Conservation (phyloP, 352 stramenopile genomes). For the Globisporangium okanoganense region DNA sequence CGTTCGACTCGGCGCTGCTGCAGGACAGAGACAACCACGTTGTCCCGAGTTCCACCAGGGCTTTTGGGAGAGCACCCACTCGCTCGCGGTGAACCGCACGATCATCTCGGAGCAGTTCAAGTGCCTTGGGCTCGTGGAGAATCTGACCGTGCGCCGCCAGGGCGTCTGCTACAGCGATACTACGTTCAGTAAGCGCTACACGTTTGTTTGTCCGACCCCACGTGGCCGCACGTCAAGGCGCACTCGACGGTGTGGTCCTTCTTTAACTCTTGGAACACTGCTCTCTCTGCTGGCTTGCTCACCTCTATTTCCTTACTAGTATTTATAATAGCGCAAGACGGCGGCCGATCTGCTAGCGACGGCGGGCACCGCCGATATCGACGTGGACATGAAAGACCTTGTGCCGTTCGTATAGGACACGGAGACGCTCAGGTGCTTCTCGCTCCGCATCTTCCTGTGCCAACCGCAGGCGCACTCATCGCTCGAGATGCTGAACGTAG, state of each 20-base stretch:
- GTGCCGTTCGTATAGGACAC: slow-evolving; percentile 77
- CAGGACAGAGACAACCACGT: no score
- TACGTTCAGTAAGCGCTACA: slow-evolving; percentile 83
- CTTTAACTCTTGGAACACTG: no score
- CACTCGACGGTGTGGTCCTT: slow-evolving; percentile 40
- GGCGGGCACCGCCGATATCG: slow-evolving; percentile 44
- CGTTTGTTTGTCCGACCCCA: slow-evolving; percentile 71
- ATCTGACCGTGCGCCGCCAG: slow-evolving; percentile 77
- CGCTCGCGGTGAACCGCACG: slow-evolving; percentile 58
- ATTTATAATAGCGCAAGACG: slow-evolving; percentile 45
- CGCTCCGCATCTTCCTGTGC: slow-evolving; percentile 88
- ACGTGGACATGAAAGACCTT: slow-evolving; percentile 42
- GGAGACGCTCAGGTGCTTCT: slow-evolving; percentile 69
- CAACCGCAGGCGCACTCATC: slow-evolving; percentile 86
- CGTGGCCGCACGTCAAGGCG: slow-evolving; percentile 57
- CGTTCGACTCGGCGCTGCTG: no score
- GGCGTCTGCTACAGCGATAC: slow-evolving; percentile 81
- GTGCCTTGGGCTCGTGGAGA: slow-evolving; percentile 83
- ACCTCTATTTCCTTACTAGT: neutral
- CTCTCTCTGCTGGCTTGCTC: neutral
- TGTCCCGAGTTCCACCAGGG: no score
- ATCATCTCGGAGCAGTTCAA: slow-evolving; percentile 75
- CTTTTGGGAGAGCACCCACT: no score
- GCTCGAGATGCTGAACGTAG: slow-evolving; percentile 74
- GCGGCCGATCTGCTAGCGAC: slow-evolving; percentile 69